Evolutionary conservation across 352 stramenopile genomes (phyloP).

Genomic region (Aphanomyces astaci): DNA sequence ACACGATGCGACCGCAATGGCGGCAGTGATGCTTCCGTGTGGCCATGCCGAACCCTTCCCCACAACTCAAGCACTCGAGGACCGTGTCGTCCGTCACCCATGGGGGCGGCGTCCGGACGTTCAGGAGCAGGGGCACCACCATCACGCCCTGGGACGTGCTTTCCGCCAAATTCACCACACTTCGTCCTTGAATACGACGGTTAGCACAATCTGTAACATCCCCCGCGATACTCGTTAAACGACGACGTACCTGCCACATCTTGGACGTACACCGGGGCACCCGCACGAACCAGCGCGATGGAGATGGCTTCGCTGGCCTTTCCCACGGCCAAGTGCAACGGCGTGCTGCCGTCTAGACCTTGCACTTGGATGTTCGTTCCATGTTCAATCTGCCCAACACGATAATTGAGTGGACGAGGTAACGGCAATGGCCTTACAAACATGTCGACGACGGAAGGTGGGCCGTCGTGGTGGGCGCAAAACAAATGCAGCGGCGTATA

Average conservation of each 20-base stretch:
- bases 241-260: slow-evolving; percentile 45
- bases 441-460: slow-evolving; percentile 56
- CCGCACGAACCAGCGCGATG: slow-evolving; percentile 60
- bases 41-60: slow-evolving; percentile 60
- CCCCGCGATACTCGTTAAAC: background rate
- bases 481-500: slow-evolving; percentile 83
- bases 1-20: slow-evolving; percentile 74
- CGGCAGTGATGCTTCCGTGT: slow-evolving; percentile 81
- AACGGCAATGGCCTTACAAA: slow-evolving; percentile 69
- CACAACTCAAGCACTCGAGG: slow-evolving; percentile 64
- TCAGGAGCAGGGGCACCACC: slow-evolving; percentile 73
- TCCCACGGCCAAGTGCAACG: slow-evolving; percentile 68
- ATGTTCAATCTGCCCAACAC: slow-evolving; percentile 58
- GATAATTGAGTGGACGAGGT: no score
- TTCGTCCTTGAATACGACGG: slow-evolving; percentile 28
- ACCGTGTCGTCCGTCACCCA: slow-evolving; percentile 64
- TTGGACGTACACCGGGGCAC: slow-evolving; percentile 67
- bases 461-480: slow-evolving; percentile 68
- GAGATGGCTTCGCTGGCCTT: slow-evolving; percentile 62
- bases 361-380: slow-evolving; percentile 67
- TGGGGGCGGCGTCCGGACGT: slow-evolving; percentile 51
- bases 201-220: background rate
- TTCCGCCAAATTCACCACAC: slow-evolving; percentile 74
- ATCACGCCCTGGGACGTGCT: slow-evolving; percentile 71
- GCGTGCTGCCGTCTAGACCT: slow-evolving; percentile 78